These are phyloP conservation scores for Akanthomyces lecanii DNA, from an alignment of 2,329 filamentous ascomycete genomes.

Conservation along the genomic window DNA sequence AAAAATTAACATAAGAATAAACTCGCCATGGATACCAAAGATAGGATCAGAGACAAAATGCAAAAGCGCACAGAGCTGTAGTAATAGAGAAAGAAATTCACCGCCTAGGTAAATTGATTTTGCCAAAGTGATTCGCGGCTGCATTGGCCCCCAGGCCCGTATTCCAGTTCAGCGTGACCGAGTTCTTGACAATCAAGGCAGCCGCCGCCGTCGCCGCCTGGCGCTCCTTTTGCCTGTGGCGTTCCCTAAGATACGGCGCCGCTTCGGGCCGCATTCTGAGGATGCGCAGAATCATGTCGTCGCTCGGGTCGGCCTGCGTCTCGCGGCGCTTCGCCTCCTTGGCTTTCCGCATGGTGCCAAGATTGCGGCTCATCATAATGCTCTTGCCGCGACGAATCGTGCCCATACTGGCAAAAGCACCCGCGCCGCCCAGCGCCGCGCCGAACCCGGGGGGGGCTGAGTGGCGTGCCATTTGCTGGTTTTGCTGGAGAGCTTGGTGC, in stretches of 20 bases:
- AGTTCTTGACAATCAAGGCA: constrained; percentile 91
- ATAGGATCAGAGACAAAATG: neutral
- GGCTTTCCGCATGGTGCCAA: constrained; percentile 92
- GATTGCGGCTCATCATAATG: constrained; percentile 90
- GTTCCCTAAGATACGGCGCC: constrained; percentile 77
- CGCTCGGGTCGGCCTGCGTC: constrained; percentile 91
- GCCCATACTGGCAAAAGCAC: constrained; percentile 60
- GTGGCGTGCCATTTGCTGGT: constrained; percentile 53
- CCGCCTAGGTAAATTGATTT: constrained; percentile 45
- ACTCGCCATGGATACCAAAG: neutral
- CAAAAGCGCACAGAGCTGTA: neutral
- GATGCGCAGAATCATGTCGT: constrained; percentile 97
- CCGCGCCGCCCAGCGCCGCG: constrained; percentile 31
- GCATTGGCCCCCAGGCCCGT: constrained; percentile 30
- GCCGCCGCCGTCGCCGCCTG: constrained; percentile 86
- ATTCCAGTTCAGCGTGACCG: constrained; percentile 60
- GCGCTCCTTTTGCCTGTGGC: constrained; percentile 89
- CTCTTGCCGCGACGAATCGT: constrained; percentile 66
- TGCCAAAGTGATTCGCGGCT: constrained; percentile 38
- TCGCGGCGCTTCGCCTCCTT: constrained; percentile 96
- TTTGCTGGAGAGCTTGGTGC: constrained; percentile 61
- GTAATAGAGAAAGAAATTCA: constrained; percentile 26
- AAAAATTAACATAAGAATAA: neutral
- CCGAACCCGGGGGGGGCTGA: constrained; percentile 58
- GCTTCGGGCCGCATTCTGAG: constrained; percentile 93